Base-by-base conservation (phyloP, 2,329 filamentous ascomycete genomes). In the Aschersonia sp. region DNA sequence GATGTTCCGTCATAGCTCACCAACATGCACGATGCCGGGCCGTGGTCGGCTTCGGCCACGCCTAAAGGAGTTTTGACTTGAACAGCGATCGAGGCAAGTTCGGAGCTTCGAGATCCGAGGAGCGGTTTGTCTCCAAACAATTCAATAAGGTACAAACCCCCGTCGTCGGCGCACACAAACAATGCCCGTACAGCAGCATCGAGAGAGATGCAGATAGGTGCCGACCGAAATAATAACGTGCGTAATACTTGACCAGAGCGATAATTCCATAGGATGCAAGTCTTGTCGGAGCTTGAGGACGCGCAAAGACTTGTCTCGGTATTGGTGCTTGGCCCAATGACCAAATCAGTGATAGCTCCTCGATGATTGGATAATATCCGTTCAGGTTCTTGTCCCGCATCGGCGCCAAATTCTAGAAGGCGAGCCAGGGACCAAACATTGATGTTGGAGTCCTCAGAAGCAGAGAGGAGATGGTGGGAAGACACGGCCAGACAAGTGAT, bases 211-310 rank as follows among this genome's bases (percentile, higher is more conserved):
- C 83, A 88, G 32, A 83, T 70, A 12, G 89, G 87, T 14, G 75
- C 69, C n/a, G 74, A 72, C 2, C 85, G 79, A 48, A 97, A 78
- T 41, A 97, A 73, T 53, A 94, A 79, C 4, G 88, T 97, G 42
- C 89, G 79, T 49, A 97, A 68, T 9, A 83, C 71, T 50, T 79
- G 76, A 40, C 87, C 87, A 1, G 79, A 85, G 51, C 81, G 79
- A 61, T 94, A 94, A 65, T 97, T 89, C 92, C 92, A 98, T 50
- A 94, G 73, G 57, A 95, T 82, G 55, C 87, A 87, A 6, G 87
- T 92, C 65, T 86, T 89, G 66, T 97, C 92, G 56, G 78, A 81
- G 53, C 87, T 87, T 6, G 82, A 79, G 4, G 90, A 94, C 22
- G 95, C 75, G 50, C 84, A 89, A 51, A 97, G 80, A 62, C 86